These are phyloP conservation scores for Pilatotrama ljubarskyi DNA, from an alignment of 768 basidiomycete genomes.

Conservation along the genomic window DNA sequence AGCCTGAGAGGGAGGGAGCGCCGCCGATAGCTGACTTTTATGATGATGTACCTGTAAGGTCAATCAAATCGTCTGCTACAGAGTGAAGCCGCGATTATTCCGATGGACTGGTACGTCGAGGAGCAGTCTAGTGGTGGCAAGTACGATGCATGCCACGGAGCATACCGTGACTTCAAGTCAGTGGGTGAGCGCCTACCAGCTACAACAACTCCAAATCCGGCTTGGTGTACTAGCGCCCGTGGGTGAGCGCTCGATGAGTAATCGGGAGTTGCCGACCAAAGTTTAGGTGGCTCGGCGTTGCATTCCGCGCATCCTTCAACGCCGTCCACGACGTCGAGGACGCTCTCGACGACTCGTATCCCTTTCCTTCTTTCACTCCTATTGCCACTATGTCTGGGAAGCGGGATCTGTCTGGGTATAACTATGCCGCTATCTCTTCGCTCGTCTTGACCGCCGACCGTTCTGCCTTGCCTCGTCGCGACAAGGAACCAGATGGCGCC, in stretches of 20 bases:
- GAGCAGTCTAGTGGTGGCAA: too few relatives aligned
- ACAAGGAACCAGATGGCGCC: slow-evolving; percentile 96
- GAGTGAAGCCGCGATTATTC: too few relatives aligned
- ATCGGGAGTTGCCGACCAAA: slow-evolving; percentile 12
- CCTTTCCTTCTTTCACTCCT: not conserved
- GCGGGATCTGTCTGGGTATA: slow-evolving; percentile 88
- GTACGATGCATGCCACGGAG: too few relatives aligned
- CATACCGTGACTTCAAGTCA: too few relatives aligned
- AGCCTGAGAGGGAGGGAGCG: too few relatives aligned
- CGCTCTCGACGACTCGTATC: slow-evolving; percentile 2
- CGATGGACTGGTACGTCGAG: too few relatives aligned
- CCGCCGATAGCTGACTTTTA: too few relatives aligned
- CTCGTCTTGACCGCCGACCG: slow-evolving; percentile 92
- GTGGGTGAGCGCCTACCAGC: too few relatives aligned
- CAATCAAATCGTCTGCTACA: too few relatives aligned
- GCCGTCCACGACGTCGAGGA: slow-evolving; percentile 19
- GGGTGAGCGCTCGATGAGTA: not conserved
- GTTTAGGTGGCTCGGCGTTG: not conserved
- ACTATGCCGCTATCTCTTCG: slow-evolving; percentile 94
- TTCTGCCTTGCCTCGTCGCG: slow-evolving; percentile 76
- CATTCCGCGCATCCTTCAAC: slow-evolving; percentile 3
- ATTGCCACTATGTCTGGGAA: slow-evolving; percentile 47
- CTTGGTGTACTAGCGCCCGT: too few relatives aligned
- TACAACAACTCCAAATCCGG: slow-evolving; percentile 47
- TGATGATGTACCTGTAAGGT: too few relatives aligned